Conservation (phyloP, 208 protist genomes). For the Crithidia thermophila region DNA sequence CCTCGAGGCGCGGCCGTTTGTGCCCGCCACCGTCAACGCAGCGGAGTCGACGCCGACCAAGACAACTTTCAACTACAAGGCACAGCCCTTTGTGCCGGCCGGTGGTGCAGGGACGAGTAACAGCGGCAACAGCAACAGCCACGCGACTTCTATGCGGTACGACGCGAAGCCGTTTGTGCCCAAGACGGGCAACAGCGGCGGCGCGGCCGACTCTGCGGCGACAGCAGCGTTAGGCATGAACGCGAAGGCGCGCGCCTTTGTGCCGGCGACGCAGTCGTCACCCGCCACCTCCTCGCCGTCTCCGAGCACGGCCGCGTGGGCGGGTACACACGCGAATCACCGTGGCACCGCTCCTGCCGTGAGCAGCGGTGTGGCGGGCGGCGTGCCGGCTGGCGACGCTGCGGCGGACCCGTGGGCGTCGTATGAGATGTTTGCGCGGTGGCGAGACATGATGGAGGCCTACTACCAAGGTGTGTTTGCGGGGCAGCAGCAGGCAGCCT, state of each 20-base stretch:
- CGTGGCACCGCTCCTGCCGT: not conserved
- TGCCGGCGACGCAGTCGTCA: slow-evolving; percentile 6
- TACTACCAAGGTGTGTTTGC: slow-evolving; percentile 29
- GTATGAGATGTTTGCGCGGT: slow-evolving; percentile 43
- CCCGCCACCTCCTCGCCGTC: not conserved
- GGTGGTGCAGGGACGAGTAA: not conserved
- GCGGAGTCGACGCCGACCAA: slow-evolving; percentile 22
- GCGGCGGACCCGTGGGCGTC: slow-evolving; percentile 36
- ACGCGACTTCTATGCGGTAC: not conserved
- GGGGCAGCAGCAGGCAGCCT: slow-evolving; percentile 4
- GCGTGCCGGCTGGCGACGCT: not conserved
- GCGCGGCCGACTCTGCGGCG: not conserved
- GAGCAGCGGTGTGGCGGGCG: not conserved
- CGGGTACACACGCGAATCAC: too few species aligned
- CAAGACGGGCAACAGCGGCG: not conserved
- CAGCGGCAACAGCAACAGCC: not conserved
- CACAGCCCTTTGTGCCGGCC: slow-evolving; percentile 38
- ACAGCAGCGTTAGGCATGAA: slow-evolving; percentile 6
- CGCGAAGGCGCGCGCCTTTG: slow-evolving; percentile 20
- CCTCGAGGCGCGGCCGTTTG: slow-evolving; percentile 38
- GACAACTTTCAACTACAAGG: slow-evolving; percentile 45
- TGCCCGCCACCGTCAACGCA: slow-evolving; percentile 13
- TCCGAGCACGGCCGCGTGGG: too few species aligned
- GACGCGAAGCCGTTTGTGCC: slow-evolving; percentile 26
- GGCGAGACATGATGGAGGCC: slow-evolving; percentile 41